phyloP scores from a whole-genome alignment of 106 monocot species.

The Gastrodia elata region DNA sequence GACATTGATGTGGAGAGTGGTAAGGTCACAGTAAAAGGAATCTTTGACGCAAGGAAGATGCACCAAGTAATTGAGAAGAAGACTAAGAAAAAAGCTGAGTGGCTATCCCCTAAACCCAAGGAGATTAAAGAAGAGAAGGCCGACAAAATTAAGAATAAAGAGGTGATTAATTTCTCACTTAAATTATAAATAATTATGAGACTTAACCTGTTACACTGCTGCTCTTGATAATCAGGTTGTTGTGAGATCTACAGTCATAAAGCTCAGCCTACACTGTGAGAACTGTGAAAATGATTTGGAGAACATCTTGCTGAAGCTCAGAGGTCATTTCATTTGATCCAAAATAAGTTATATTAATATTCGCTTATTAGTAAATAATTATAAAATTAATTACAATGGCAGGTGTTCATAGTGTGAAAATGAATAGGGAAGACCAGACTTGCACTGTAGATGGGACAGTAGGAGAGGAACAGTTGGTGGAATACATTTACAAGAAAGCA shows the following conservation, averaged over 20 bases:
- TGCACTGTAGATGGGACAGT: constrained; percentile 13
- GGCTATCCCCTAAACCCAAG: constrained; percentile 50
- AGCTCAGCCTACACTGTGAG: constrained; percentile 64
- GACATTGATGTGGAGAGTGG: constrained; percentile 40
- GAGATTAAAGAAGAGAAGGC: constrained; percentile 13
- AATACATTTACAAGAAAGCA: constrained; percentile 18
- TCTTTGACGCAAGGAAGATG: constrained; percentile 50
- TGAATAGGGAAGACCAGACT: constrained; percentile 10
- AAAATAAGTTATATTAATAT: background rate
- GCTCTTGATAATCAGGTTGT: constrained; percentile 15
- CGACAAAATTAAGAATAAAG: constrained; percentile 10
- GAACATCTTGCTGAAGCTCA: constrained; percentile 42
- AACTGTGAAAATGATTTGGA: constrained; percentile 48
- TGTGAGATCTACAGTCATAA: constrained; percentile 46
- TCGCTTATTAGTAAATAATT: background rate
- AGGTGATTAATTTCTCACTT: constrained; percentile 16
- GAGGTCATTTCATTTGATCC: constrained; percentile 29
- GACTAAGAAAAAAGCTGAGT: constrained; percentile 43
- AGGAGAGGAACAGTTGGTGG: constrained; percentile 11
- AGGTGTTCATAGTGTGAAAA: constrained; percentile 23
- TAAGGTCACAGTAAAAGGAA: constrained; percentile 56
- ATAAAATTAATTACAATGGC: background rate
- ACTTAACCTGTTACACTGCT: background rate
- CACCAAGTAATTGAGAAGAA: constrained; percentile 40
- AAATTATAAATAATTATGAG: no score